Evolutionary conservation across 768 basidiomycete genomes (phyloP).

Genomic region (Rhodosporidiobolus sp.): DNA sequence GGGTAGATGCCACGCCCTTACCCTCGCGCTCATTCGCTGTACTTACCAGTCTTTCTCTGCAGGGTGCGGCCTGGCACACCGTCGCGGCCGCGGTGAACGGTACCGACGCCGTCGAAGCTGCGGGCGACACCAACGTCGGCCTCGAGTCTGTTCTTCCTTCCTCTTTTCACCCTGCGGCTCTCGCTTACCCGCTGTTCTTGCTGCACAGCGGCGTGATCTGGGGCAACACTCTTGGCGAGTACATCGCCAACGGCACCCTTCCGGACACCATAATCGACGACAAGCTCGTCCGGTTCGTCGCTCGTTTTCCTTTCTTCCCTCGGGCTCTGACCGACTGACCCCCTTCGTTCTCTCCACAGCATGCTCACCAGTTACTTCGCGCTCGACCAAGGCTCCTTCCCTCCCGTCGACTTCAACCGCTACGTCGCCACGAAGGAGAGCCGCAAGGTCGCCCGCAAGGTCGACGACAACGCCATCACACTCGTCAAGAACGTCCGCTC

Average conservation of each 20-base stretch:
- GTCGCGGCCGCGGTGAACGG: too few species aligned
- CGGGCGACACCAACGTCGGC: too few species aligned
- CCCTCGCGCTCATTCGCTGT: neutral
- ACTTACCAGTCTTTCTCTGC: neutral
- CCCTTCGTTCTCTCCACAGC: neutral
- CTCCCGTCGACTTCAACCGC: neutral
- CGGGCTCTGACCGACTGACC: neutral
- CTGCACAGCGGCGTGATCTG: too few species aligned
- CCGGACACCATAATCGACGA: constrained; percentile 13
- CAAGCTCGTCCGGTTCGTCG: too few species aligned
- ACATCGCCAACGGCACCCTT: constrained; percentile 13
- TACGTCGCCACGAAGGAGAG: neutral
- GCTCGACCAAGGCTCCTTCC: constrained; percentile 7
- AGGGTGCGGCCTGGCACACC: too few species aligned
- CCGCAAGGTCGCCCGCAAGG: constrained; percentile 12
- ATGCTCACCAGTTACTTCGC: constrained; percentile 25
- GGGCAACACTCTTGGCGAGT: neutral
- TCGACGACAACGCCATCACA: constrained; percentile 20
- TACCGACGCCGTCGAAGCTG: too few species aligned
- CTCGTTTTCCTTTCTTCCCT: too few species aligned
- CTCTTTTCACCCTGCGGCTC: too few species aligned
- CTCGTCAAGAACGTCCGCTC: constrained; percentile 37
- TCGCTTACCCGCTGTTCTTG: too few species aligned
- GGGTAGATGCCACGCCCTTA: neutral
- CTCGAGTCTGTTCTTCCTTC: too few species aligned